Evolutionary conservation across 2,329 filamentous ascomycete genomes (phyloP).

Genomic region (Trichoderma lentiforme): DNA sequence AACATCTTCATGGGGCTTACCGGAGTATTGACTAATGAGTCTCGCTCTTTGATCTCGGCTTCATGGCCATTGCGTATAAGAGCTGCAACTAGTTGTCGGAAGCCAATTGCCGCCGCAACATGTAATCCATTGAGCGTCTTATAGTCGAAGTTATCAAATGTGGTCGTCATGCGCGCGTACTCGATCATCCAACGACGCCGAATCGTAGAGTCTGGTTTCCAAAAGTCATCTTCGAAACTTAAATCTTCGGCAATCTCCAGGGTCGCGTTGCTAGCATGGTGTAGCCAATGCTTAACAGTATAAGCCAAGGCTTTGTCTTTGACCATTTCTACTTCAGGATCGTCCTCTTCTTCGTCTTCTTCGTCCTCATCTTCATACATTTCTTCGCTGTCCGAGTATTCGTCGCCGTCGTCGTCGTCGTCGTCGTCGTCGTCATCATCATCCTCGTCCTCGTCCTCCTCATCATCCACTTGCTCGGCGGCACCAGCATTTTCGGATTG

Average conservation of each 20-base stretch:
- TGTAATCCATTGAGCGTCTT: constrained; percentile 36
- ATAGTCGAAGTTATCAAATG: constrained; percentile 30
- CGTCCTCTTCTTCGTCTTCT: constrained; percentile 20
- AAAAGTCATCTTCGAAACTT: constrained; percentile 38
- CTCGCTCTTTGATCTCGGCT: constrained; percentile 32
- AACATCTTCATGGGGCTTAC: constrained; percentile 24
- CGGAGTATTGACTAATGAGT: constrained; percentile 33
- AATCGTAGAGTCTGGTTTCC: constrained; percentile 35
- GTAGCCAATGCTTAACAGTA: constrained; percentile 40
- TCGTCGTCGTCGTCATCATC: not conserved
- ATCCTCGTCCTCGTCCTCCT: not conserved
- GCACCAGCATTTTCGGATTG: not conserved
- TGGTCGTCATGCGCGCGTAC: constrained; percentile 31
- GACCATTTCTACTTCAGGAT: constrained; percentile 30
- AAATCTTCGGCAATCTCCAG: constrained; percentile 41
- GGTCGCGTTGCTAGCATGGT: constrained; percentile 41
- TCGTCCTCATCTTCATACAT: not conserved
- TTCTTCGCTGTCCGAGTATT: not conserved
- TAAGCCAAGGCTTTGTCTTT: constrained; percentile 32
- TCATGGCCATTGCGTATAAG: constrained; percentile 38
- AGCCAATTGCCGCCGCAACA: constrained; percentile 38
- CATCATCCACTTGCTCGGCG: not conserved
- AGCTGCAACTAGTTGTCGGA: constrained; percentile 36
- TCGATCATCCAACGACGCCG: constrained; percentile 39
- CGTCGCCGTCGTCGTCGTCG: not conserved